Conservation (phyloP, 306 rosid species). For the Ziziphus jujuba region DNA sequence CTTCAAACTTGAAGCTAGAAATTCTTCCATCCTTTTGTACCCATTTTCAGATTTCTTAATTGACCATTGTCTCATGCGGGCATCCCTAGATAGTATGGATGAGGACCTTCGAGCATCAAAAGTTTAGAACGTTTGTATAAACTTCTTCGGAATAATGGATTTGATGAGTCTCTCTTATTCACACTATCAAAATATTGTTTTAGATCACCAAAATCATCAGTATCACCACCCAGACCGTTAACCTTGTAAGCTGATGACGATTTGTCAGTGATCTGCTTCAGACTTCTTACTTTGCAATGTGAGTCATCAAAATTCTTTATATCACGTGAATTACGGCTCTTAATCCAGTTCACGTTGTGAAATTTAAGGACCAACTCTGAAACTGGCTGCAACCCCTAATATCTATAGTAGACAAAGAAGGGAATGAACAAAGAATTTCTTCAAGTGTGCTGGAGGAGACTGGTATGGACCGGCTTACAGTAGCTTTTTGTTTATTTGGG, state of each 20-base stretch:
- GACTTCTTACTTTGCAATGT: slow-evolving; percentile 62
- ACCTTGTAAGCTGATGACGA: slow-evolving; percentile 50
- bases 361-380: slow-evolving; percentile 63
- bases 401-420: slow-evolving; percentile 68
- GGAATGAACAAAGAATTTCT: slow-evolving; percentile 71
- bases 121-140: slow-evolving; percentile 93
- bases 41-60: slow-evolving; percentile 95
- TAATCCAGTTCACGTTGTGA: slow-evolving; percentile 75
- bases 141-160: slow-evolving; percentile 74
- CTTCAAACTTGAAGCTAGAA: slow-evolving; percentile 77
- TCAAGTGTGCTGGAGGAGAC: slow-evolving; percentile 70
- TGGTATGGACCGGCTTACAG: no score
- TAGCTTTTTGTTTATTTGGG: no score
- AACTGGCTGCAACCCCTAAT: slow-evolving; percentile 91
- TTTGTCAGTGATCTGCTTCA: slow-evolving; percentile 65
- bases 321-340: slow-evolving; percentile 53
- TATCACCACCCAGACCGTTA: slow-evolving; percentile 46
- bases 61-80: slow-evolving; percentile 93
- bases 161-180: slow-evolving; percentile 85
- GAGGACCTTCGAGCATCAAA: slow-evolving; percentile 97
- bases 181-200: slow-evolving; percentile 93
- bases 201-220: slow-evolving; percentile 90
- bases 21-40: slow-evolving; percentile 89
- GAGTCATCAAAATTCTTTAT: slow-evolving; percentile 55
- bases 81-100: slow-evolving; percentile 97